These are phyloP conservation scores for Fonsecaea monophora DNA, from an alignment of 2,329 filamentous ascomycete species.

Conservation along the genomic window DNA sequence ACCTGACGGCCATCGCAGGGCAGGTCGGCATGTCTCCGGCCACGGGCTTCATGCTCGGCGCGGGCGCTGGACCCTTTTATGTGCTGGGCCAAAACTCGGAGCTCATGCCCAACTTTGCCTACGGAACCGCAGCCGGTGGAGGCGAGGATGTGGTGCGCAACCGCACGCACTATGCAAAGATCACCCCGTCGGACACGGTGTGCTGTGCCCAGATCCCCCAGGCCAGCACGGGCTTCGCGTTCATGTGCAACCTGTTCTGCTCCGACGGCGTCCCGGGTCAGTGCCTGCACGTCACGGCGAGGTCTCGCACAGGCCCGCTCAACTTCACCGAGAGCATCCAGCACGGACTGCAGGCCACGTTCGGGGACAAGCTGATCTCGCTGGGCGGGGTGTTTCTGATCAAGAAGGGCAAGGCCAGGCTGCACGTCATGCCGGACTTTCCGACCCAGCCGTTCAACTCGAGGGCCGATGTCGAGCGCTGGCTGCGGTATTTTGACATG, in stretches of 20 bases:
- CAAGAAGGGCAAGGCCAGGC: constrained; percentile 46
- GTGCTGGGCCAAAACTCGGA: constrained; percentile 53
- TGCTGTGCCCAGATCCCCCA: constrained; percentile 36
- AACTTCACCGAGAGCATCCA: constrained; percentile 49
- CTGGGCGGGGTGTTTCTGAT: constrained; percentile 54
- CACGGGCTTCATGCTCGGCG: constrained; percentile 50
- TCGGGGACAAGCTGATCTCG: constrained; percentile 48
- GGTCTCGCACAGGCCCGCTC: constrained; percentile 40
- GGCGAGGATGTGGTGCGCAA: constrained; percentile 40
- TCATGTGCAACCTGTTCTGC: constrained; percentile 56
- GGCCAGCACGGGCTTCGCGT: constrained; percentile 45
- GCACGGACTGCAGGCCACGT: constrained; percentile 42
- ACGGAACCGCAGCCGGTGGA: constrained; percentile 35
- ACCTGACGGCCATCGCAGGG: constrained; percentile 43
- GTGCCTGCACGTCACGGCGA: constrained; percentile 48
- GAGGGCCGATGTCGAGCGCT: constrained; percentile 45
- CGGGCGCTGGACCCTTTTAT: constrained; percentile 54
- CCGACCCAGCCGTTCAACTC: constrained; percentile 44
- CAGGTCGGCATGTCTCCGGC: constrained; percentile 48
- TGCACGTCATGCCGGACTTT: constrained; percentile 58
- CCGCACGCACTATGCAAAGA: constrained; percentile 42
- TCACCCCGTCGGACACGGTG: constrained; percentile 25
- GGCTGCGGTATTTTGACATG: constrained; percentile 51
- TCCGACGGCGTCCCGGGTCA: constrained; percentile 46
- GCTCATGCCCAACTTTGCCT: constrained; percentile 51